Conservation (phyloP, 768 basidiomycete genomes). For the Scleroderma bovista region DNA sequence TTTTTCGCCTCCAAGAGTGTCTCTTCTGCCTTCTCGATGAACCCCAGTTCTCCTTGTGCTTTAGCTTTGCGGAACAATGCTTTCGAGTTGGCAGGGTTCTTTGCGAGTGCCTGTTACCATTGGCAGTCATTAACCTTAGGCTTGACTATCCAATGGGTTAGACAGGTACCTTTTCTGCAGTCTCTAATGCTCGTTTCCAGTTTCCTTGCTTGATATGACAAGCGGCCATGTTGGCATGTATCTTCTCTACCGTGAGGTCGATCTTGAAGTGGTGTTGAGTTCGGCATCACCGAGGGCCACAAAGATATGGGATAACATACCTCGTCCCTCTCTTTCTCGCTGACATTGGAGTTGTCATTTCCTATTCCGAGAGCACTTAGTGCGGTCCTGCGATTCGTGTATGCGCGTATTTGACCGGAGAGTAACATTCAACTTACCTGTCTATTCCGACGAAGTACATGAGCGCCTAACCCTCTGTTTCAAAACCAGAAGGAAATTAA, state of each 20-base stretch:
- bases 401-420: not conserved
- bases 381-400: conserved; percentile 40
- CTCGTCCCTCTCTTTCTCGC: conserved; percentile 58
- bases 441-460: conserved; percentile 72
- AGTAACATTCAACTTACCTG: conserved; percentile 47
- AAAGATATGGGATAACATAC: conserved; percentile 27
- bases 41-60: conserved; percentile 71
- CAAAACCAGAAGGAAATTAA: not conserved
- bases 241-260: conserved; percentile 72
- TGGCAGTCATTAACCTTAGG: not conserved
- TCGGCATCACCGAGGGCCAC: not conserved
- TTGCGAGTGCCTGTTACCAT: conserved; percentile 44
- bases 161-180: conserved; percentile 64
- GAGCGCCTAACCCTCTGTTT: conserved; percentile 43
- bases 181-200: conserved; percentile 73
- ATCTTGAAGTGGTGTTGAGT: conserved; percentile 36
- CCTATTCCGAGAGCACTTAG: conserved; percentile 46
- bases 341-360: conserved; percentile 14
- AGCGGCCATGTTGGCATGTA: conserved; percentile 81
- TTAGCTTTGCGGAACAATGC: conserved; percentile 79
- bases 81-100: conserved; percentile 73
- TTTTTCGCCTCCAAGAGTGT: conserved; percentile 60
- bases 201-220: conserved; percentile 78
- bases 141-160: not conserved
- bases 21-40: conserved; percentile 65